Evolutionary conservation across 805 yeast genomes (phyloP).

Genomic region (Millerozyma acaciae): DNA sequence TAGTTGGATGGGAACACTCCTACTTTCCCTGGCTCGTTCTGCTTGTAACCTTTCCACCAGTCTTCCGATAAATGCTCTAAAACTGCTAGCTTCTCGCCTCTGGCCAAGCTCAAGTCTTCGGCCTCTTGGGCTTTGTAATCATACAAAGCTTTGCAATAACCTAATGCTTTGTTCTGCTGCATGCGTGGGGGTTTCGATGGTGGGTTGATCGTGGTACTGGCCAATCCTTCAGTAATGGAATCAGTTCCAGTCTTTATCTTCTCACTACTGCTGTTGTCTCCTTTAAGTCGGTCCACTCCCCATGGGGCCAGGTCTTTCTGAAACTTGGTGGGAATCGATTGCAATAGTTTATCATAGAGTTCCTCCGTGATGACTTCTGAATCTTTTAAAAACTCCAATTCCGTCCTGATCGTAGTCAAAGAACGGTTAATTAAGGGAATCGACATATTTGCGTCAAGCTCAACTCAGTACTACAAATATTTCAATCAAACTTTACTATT

Average conservation of each 20-base stretch:
- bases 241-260: neutral
- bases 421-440: slow-evolving; percentile 74
- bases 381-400: slow-evolving; percentile 74
- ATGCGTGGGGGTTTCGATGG: slow-evolving; percentile 16
- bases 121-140: slow-evolving; percentile 70
- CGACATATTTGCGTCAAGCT: slow-evolving; percentile 26
- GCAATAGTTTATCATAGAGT: slow-evolving; percentile 48
- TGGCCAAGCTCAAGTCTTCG: slow-evolving; percentile 62
- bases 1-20: slow-evolving; percentile 94
- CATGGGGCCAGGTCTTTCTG: slow-evolving; percentile 48
- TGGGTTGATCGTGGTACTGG: slow-evolving; percentile 16
- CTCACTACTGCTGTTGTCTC: neutral
- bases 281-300: slow-evolving; percentile 32
- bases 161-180: slow-evolving; percentile 21
- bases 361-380: slow-evolving; percentile 64
- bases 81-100: slow-evolving; percentile 69
- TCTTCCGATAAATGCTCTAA: slow-evolving; percentile 72
- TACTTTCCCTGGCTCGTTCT: slow-evolving; percentile 36
- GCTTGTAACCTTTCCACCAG: slow-evolving; percentile 82
- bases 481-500: no score
- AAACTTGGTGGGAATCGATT: slow-evolving; percentile 56
- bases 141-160: slow-evolving; percentile 62
- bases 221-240: slow-evolving; percentile 6
- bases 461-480: neutral
- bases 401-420: slow-evolving; percentile 67